Evolutionary conservation across 805 yeast species (phyloP).

Genomic region (Barnettozyma wickerhamii): DNA sequence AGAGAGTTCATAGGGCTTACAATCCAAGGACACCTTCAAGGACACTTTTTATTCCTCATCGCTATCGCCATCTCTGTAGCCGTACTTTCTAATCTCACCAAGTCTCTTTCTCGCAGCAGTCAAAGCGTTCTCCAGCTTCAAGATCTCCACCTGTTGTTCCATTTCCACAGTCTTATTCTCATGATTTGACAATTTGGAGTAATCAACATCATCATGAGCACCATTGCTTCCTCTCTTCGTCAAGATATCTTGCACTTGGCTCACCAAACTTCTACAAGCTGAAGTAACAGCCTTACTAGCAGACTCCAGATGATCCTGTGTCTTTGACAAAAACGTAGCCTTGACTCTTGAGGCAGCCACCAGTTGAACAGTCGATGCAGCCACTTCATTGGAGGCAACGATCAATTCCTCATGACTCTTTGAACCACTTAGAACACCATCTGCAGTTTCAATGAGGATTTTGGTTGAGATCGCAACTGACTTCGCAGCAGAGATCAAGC

Average conservation of each 20-base stretch:
- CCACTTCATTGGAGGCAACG: constrained; percentile 88
- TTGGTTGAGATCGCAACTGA: constrained; percentile 83
- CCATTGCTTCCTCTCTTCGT: constrained; percentile 28
- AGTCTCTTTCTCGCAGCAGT: constrained; percentile 69
- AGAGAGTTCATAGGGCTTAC: constrained; percentile 30
- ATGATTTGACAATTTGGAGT: constrained; percentile 62
- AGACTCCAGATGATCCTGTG: constrained; percentile 68
- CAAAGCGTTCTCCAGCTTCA: constrained; percentile 74
- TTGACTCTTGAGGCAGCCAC: constrained; percentile 90
- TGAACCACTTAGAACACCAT: constrained; percentile 64
- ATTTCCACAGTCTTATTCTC: constrained; percentile 83
- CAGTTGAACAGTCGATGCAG: constrained; percentile 87
- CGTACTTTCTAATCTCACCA: constrained; percentile 78
- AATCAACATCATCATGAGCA: constrained; percentile 50
- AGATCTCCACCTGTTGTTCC: constrained; percentile 90
- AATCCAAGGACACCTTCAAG: constrained; percentile 24
- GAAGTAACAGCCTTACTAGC: constrained; percentile 64
- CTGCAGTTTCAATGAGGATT: constrained; percentile 79
- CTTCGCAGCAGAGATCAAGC: constrained; percentile 83
- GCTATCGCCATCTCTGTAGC: constrained; percentile 61
- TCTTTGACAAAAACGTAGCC: constrained; percentile 68
- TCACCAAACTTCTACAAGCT: constrained; percentile 74
- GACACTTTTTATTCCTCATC: constrained; percentile 40
- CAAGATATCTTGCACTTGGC: constrained; percentile 60
- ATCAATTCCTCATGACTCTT: constrained; percentile 78